Evolutionary conservation across 192 early-diverging fungal species (phyloP), one percentile per base, ranked within the genome.

Genomic region (Linnemannia elongata): DNA sequence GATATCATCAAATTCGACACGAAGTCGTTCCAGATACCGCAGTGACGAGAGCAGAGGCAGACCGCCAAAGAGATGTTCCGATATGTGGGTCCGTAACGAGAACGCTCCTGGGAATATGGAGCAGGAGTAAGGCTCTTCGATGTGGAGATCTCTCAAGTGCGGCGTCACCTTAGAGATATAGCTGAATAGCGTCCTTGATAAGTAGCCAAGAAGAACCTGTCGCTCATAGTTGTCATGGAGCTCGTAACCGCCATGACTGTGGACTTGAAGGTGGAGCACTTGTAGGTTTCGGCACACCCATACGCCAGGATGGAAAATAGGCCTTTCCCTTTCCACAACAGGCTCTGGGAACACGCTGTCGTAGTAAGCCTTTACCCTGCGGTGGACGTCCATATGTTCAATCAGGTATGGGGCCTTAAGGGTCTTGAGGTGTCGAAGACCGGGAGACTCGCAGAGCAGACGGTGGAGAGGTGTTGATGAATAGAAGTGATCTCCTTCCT

Each of bases 131-230:
- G 60, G 60, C 30, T 66, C 60, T 12, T 66, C 60, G 24, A 66
- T 66, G 13, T 33, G 27, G 12, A 66, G 60, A 15, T 66, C 60
- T 33, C 60, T 66, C 60, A 66, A 66, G 0, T 33, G 60, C 4
- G 60, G 60, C 10, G 60, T 66, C n/a, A 66, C 60, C 60, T 66
- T 66, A 30, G 60, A 66, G 7, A 66, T 66, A 30, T 66, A 66
- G 60, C 60, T 66, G 27, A 66, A 66, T 3, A 66, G 60, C 6
- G 60, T 66, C 13, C 60, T 66, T 33, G 60, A 66, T 13, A 66
- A 2, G 12, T 33, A 66, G 9, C 60, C 60, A 66, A 66, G 60
- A 33, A 66, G 60, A 0, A 35, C 12, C n/a, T 66, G 27, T 35
- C 60, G n/a, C 10, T 33, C 27, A 2, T 33, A 2, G 12, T n/a